A percentile compares a stretch with the other conserved stretches of the same genome.
phyloP scores from a whole-genome alignment of 257 asterid genomes.

The Petunia secreta region DNA sequence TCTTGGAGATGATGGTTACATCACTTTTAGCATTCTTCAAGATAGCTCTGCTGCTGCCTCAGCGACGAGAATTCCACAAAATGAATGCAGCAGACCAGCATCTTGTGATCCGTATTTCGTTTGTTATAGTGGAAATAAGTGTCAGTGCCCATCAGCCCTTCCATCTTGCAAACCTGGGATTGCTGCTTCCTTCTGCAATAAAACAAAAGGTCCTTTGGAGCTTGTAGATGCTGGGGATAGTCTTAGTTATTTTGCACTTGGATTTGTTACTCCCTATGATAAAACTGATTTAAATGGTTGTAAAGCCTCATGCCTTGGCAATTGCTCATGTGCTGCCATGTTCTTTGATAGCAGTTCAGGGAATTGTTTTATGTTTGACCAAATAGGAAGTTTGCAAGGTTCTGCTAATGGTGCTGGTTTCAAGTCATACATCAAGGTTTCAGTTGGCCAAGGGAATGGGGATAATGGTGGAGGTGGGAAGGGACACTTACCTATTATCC shows the following conservation, averaged over 20 bases:
- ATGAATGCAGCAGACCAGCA: conserved; percentile 70
- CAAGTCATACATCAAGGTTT: conserved; percentile 51
- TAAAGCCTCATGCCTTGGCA: conserved; percentile 61
- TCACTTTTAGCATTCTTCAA: conserved; percentile 63
- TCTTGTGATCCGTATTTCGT: conserved; percentile 74
- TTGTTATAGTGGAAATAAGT: conserved; percentile 64
- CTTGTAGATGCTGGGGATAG: conserved; percentile 70
- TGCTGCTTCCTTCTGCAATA: conserved; percentile 45
- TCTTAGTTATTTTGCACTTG: conserved; percentile 64
- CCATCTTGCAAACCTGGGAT: conserved; percentile 59
- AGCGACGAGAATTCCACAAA: conserved; percentile 59
- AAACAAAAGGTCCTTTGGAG: conserved; percentile 37
- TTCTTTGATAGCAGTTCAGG: conserved; percentile 67
- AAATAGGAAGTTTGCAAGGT: conserved; percentile 64
- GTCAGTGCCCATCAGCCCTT: conserved; percentile 71
- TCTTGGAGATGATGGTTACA: conserved; percentile 60
- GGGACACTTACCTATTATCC: conserved; percentile 45
- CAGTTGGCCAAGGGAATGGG: conserved; percentile 20
- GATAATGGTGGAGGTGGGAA: conserved; percentile 35
- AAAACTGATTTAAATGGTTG: conserved; percentile 67
- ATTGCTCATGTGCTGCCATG: conserved; percentile 79
- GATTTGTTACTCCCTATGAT: conserved; percentile 54
- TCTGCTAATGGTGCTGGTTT: conserved; percentile 41
- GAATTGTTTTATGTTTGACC: conserved; percentile 66
- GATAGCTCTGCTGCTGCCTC: conserved; percentile 43